Base-by-base conservation (phyloP, 495 filamentous ascomycete species). In the Cercophora newfieldiana region DNA sequence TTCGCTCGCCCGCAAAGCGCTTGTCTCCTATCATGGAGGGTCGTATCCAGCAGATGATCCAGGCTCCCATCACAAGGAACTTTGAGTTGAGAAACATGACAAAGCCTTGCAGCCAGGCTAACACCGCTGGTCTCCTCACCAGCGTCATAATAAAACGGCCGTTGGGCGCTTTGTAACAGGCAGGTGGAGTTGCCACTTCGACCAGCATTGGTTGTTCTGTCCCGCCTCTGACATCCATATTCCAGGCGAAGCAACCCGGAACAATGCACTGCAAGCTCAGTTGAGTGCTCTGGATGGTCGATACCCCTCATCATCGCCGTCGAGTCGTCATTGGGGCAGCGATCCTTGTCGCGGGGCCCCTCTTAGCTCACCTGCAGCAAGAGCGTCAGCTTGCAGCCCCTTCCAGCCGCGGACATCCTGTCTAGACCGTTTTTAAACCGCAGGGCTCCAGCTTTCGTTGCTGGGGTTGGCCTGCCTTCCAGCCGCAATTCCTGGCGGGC, bases 301-400 rank as follows among this genome's bases (percentile, higher is more conserved):
- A 57, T 57, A 22, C 54, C 54, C 26, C 28, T 57, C 18, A 30
- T 57, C 26, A 25, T 59, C 31, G 31, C 18, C 31, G 48, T 60
- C 57, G 28, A 47, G 58, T 21, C 58, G 58, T 60, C 58, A 60
- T 60, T 21, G 48, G 61, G 48, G 49, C 47, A 33, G 25, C 16
- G 37, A 50, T 49, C 58, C 58, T 49, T 26, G 31, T 21, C 26
- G 57, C 57, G 29, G 57, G 44, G 59, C 21, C 8, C 33, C 7
- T 3, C 12, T 16, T 7, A 25, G 53, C 21, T 1, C 18, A 24
- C 6, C 37, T 61, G 37, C 58, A 61, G 30, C 57, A 21, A 28
- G 6, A 28, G 37, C 44, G 59, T 63, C 61, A 63, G 61, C 61
- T 53, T 31, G 57, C 31, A 26, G 30, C 30, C 8, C 26, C 14